Conservation (phyloP, 2,329 filamentous ascomycete genomes). For the Penicillium sp. region DNA sequence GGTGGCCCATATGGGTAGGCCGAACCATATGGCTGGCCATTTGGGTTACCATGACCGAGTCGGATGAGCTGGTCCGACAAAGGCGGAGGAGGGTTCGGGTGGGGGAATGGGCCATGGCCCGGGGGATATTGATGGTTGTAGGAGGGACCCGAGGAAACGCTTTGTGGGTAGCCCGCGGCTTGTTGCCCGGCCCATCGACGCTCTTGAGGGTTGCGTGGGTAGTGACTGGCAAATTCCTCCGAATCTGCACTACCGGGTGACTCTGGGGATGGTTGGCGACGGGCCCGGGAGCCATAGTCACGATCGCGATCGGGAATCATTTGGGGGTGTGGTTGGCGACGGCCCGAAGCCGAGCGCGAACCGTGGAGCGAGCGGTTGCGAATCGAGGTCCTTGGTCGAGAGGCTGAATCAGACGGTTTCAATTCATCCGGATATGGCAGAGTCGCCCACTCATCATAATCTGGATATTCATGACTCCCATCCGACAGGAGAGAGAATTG, state of each 20-base stretch:
- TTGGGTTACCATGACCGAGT: slow-evolving; percentile 28
- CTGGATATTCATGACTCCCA: slow-evolving; percentile 43
- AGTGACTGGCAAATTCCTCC: slow-evolving; percentile 59
- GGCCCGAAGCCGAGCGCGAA: slow-evolving; percentile 37
- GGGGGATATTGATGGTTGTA: slow-evolving; percentile 35
- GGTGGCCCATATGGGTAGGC: neutral
- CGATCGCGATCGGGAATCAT: slow-evolving; percentile 33
- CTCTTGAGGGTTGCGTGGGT: slow-evolving; percentile 41
- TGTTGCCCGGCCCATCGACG: slow-evolving; percentile 36
- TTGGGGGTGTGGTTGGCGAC: slow-evolving; percentile 42
- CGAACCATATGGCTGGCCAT: slow-evolving; percentile 23
- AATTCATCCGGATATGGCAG: slow-evolving; percentile 48
- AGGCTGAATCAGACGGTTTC: slow-evolving; percentile 50
- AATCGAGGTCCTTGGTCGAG: slow-evolving; percentile 43
- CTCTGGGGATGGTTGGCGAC: slow-evolving; percentile 50
- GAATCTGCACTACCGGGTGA: slow-evolving; percentile 65
- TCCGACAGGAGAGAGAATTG: slow-evolving; percentile 45
- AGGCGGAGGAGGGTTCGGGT: slow-evolving; percentile 25
- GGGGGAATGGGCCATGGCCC: slow-evolving; percentile 30
- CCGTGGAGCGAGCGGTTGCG: slow-evolving; percentile 42
- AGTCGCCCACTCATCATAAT: slow-evolving; percentile 43
- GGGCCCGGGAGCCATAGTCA: slow-evolving; percentile 40
- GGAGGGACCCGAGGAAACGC: slow-evolving; percentile 42
- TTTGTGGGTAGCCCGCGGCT: slow-evolving; percentile 40
- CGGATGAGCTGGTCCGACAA: slow-evolving; percentile 36